Base-by-base conservation (phyloP, 2,329 filamentous ascomycete species). In the Didymella pomorum region DNA sequence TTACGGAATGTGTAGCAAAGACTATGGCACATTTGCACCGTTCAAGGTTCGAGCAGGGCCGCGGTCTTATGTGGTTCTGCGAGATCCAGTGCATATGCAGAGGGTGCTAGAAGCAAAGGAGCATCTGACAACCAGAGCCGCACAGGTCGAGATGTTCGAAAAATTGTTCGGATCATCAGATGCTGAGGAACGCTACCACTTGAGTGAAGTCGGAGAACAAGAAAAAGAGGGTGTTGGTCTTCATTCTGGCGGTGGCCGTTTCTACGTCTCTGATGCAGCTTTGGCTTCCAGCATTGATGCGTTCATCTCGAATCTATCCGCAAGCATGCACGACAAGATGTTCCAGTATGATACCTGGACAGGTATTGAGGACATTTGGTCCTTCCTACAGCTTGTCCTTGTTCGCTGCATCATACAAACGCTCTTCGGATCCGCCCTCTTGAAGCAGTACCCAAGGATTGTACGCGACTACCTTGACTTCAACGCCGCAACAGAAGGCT, bases 341-440 rank as follows among this genome's bases (percentile, higher is more conserved):
- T 72, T 74, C 18, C 69, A 73, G 45, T 41, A 61, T 6, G 58
- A 62, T 14, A 63, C 46, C 18, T 75, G 72, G 72, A 72, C 69
- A 9, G 64, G 67, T 12, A 71, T 75, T 20, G 69, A 73, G 52
- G 70, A 75, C 25, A 33, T 71, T 3, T 73, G 67, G 68, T 71
- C 69, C 0, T 75, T 73, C 49, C 61, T 72, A 18, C 65, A 70
- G 48, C 65, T 68, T 43, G 67, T 71, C 2, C 54, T 72, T 28
- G 64, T 69, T 9, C 66, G 67, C 28, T 71, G 70, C 39, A 67
- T 59, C 5, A 43, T 67, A 18, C 64, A 70, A 11, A 65, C 63
- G 5, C 35, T 75, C 4, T 70, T 75, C 29, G 71, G 72, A 1
- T 60, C 67, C 2, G 51, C 53, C 4, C 43, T 75, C 2, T 51